Base-by-base conservation (phyloP, 306 rosid species). In the Crotalaria pallida region DNA sequence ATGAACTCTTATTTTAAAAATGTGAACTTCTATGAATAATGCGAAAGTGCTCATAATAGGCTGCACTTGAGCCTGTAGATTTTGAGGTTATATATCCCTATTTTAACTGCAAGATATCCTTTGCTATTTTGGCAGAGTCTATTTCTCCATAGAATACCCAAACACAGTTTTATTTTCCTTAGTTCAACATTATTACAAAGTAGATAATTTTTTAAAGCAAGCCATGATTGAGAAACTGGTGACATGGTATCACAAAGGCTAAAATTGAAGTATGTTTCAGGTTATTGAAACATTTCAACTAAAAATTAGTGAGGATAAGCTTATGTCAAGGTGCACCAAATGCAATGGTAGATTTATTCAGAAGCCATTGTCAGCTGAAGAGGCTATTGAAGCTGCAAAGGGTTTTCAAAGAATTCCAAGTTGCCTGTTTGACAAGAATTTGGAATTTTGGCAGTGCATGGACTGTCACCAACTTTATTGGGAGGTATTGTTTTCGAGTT, bases 361-460 rank as follows among this genome's bases (percentile, higher is more conserved):
- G 80, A 93, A 85, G 76, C 92, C 96, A 58, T 80, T 90, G 63
- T 21, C 88, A 15, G 87, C 90, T 17, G 97, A 88, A 83, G 98
- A 93, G 81, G 97, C 97, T 65, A 72, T 84, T 33, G 86, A 84
- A 82, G 98, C 96, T 40, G 94, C 98, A 3, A 90, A 87, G 79
- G 82, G 96, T 73, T 93, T 93, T 72, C 98, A 93, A 72, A 87
- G 78, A 79, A 90, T 93, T 52, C 96, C 97, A 11, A 69, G 58
- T 71, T 93, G 97, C 88, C 81, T 93, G 80, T 90, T 90, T 78
- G 69, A 90, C 80, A 88, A 84, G 88, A 88, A 93, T 78, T 58
- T 93, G 72, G 90, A 85, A 83, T 93, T 93, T 81, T 93, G 98
- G 97, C 94, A 85, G 85, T 88, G 96, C 81, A 87, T 76, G 92